Evolutionary conservation across 2,329 filamentous ascomycete species (phyloP), one percentile per base, ranked within the genome.

Genomic region (Scytalidium lignicola): DNA sequence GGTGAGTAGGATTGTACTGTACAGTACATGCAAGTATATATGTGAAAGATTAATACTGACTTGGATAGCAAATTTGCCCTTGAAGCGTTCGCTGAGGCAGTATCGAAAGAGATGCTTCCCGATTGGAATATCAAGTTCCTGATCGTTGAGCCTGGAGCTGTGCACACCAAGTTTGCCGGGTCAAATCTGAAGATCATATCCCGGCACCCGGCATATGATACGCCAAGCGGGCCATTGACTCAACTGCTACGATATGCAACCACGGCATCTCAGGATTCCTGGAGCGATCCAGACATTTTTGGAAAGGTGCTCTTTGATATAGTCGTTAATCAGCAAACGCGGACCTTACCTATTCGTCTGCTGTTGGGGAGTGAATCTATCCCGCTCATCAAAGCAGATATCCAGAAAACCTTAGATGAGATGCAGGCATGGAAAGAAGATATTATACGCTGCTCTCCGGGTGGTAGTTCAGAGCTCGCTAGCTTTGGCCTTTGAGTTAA

Each of bases 31-130:
- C n/a, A 13, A 9, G 15, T 18, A 23, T 19, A 48, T 23, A 23
- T 19, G n/a, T 17, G 2, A 19, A n/a, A n/a, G 6, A 44, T 7
- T 22, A 43, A 29, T 44, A 15, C 28, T 41, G 9, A 5, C 10
- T 64, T 67, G 41, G 56, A 58, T 22, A 59, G 66, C 39, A 70
- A 70, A 50, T 70, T 67, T 65, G 68, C 67, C 1, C 56, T 70
- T 2, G 62, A 58, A 1, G 64, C 66, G 0, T 69, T 69, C 46
- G 65, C 66, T 0, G 62, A 64, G 1, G 60, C 57, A 1, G 47
- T 71, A 0, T 45, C 60, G 0, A 46, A 58, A 12, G 69, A 71
- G 21, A 46, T 69, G 0, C 17, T 32, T 21, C 60, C 62, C 0
- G 63, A 62, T 0, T 58, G 70, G 0, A 67, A 68, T 0, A 67